Evolutionary conservation across 176 grass and related monocot genomes (phyloP).

Genomic region (Aegilops bicornis): DNA sequence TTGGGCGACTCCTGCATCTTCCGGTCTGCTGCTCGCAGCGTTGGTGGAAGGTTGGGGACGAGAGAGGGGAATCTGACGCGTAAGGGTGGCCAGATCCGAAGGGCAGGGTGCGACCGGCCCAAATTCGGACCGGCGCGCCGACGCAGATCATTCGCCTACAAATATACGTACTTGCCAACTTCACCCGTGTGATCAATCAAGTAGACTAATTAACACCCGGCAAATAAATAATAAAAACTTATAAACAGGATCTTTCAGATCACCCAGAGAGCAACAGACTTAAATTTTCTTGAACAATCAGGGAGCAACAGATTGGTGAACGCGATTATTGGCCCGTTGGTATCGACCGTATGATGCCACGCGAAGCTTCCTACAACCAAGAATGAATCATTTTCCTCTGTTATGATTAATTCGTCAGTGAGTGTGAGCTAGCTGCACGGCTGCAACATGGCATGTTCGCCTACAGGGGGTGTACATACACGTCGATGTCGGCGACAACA

Average conservation of each 20-base stretch:
- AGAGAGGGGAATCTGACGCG: too few relatives aligned
- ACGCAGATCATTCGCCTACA: too few relatives aligned
- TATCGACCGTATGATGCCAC: background rate
- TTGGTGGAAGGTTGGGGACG: too few relatives aligned
- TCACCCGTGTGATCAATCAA: too few relatives aligned
- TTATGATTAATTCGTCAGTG: background rate
- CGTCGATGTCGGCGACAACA: background rate
- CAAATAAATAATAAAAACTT: too few relatives aligned
- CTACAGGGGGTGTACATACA: background rate
- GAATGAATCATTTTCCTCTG: background rate
- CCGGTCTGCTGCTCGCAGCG: too few relatives aligned
- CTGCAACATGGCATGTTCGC: slow-evolving; percentile 8
- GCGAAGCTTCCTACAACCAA: background rate
- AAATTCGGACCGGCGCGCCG: too few relatives aligned
- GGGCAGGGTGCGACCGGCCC: too few relatives aligned
- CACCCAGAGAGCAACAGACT: background rate
- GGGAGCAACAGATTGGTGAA: background rate
- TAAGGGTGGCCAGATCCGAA: too few relatives aligned
- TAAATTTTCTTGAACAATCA: background rate
- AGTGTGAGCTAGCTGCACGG: background rate
- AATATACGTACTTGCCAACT: too few relatives aligned
- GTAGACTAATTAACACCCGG: too few relatives aligned
- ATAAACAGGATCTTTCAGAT: background rate
- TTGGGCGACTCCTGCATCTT: too few relatives aligned
- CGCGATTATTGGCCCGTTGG: background rate